Base-by-base conservation (phyloP, 768 basidiomycete genomes). In the Panaeolus papilionaceus region DNA sequence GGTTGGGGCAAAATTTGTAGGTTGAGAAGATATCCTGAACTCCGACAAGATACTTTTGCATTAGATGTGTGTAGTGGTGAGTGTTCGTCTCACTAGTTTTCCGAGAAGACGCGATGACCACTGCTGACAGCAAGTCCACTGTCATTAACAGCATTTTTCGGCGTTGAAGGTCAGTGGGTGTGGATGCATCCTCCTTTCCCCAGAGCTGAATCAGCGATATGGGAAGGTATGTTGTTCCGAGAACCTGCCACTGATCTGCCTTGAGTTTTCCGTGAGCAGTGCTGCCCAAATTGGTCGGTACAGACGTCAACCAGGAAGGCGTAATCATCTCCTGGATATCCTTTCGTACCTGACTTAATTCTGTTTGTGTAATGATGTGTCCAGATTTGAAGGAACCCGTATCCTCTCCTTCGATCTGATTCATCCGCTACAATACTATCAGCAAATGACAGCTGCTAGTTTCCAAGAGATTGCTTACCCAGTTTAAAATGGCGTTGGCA, bases 151-250 rank as follows among this genome's bases (percentile, higher is more conserved):
- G 61, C 9, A 70, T 62, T 37, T 65, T 23, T n/a, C 38, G 33
- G 26, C 66, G 40, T 16, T 37, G 54, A n/a, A 20, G 20, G 38
- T 63, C 64, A 20, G 37, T 40, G 8, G 61, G 7, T 64, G 61
- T 23, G 38, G 40, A 20, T 42, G 40, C 20, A n/a, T n/a, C n/a
- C n/a, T n/a, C n/a, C n/a, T 1, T 18, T 18, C 65, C 66, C 82
- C 82, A 83, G 2, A 83, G 68, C 3, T 76, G 72, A 33, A 79
- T 68, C 0, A 83, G 70, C 1, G 80, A 76, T 3, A 79, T 69
- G 1, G 77, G 79, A n/a, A 82, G 71, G 65, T 80, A 64, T 5
- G 80, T 38, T 0, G 72, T 71, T 16, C 77, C 75, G 10, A 80
- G 64, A 0, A 72, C 71, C 0, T 76, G 72, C 82, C 81, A 84